Evolutionary conservation across 2,329 filamentous ascomycete genomes (phyloP).

Genomic region (Hortaea werneckii): DNA sequence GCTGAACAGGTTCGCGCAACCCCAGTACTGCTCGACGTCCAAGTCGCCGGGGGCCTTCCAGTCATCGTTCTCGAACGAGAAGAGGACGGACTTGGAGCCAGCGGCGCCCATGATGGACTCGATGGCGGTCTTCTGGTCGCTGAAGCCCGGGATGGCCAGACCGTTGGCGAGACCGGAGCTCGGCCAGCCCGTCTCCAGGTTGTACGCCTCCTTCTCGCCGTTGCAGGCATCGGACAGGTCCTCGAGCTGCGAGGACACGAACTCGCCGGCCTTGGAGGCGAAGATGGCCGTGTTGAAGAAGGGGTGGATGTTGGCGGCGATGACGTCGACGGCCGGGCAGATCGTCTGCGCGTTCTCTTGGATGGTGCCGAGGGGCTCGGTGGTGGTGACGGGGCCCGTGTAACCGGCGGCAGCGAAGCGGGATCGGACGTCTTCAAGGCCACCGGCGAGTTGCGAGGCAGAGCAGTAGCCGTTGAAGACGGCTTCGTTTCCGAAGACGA

Average conservation of each 20-base stretch:
- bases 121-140: slow-evolving; percentile 64
- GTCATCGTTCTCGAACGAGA: slow-evolving; percentile 66
- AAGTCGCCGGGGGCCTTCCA: slow-evolving; percentile 70
- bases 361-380: slow-evolving; percentile 76
- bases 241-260: slow-evolving; percentile 63
- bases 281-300: slow-evolving; percentile 73
- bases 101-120: slow-evolving; percentile 54
- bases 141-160: slow-evolving; percentile 53
- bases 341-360: slow-evolving; percentile 51
- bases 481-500: slow-evolving; percentile 87
- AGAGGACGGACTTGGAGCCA: slow-evolving; percentile 65
- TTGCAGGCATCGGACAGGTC: slow-evolving; percentile 61
- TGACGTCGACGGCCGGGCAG: slow-evolving; percentile 65
- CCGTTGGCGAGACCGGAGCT: slow-evolving; percentile 60
- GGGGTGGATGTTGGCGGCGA: slow-evolving; percentile 80
- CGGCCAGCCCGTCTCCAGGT: slow-evolving; percentile 90
- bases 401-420: slow-evolving; percentile 50
- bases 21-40: slow-evolving; percentile 73
- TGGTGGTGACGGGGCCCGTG: slow-evolving; percentile 67
- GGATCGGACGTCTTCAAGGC: slow-evolving; percentile 58
- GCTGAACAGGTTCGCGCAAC: slow-evolving; percentile 40
- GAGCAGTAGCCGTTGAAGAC: slow-evolving; percentile 64
- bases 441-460: slow-evolving; percentile 53
- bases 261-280: slow-evolving; percentile 59
- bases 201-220: slow-evolving; percentile 57